Conservation (phyloP, 345 rosid species). For the Eucalyptus coolabah region DNA sequence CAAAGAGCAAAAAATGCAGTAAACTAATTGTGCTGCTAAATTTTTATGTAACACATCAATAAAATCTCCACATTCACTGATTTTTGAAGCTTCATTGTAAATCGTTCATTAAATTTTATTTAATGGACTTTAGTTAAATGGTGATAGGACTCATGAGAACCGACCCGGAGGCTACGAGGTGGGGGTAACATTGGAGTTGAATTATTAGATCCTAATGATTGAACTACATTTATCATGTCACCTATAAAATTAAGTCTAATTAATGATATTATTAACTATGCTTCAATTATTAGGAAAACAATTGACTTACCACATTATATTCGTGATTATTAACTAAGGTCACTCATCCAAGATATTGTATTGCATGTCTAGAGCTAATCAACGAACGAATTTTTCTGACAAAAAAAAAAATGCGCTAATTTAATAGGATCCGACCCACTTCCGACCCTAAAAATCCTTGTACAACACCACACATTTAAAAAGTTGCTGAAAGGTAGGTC, state of each 20-base stretch:
- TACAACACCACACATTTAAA: neutral
- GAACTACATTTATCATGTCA: neutral
- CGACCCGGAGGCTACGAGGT: neutral
- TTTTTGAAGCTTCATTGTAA: neutral
- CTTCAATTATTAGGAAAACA: neutral
- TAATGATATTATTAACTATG: neutral
- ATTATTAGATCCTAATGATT: neutral
- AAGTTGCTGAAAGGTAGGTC: neutral
- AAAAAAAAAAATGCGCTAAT: neutral
- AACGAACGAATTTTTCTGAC: rapidly evolving
- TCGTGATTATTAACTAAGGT: neutral
- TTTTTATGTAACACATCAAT: neutral
- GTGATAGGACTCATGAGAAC: neutral
- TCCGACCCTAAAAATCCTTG: neutral
- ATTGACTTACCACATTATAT: neutral
- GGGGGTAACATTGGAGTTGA: neutral
- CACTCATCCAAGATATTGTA: neutral
- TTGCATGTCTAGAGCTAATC: neutral
- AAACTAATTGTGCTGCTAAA: neutral
- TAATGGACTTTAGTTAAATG: neutral
- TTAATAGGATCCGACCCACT: neutral
- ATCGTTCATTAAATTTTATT: neutral
- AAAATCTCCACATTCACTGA: neutral
- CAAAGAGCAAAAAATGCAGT: neutral
- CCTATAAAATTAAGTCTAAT: neutral